Evolutionary conservation across 345 rosid species (phyloP).

Genomic region (Rhodomyrtus tomentosa): DNA sequence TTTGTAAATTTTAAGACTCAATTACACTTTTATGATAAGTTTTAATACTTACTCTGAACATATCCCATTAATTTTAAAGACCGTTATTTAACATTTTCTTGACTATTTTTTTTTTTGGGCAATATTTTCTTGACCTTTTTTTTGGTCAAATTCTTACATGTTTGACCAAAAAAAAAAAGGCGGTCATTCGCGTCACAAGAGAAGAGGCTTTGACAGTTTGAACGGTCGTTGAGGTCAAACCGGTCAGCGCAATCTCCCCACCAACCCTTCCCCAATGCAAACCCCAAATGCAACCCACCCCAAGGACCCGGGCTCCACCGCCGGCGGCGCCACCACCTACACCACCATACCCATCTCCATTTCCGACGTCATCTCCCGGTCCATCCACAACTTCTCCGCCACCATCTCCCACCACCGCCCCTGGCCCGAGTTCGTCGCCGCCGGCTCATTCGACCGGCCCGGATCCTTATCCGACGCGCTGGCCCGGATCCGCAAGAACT

Average conservation of each 20-base stretch:
- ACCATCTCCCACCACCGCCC: conserved; percentile 36
- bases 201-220: not conserved
- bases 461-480: conserved; percentile 7
- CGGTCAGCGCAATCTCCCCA: not conserved
- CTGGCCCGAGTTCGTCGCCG: conserved; percentile 36
- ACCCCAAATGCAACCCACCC: not conserved
- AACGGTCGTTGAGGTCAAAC: conserved; percentile 1
- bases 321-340: conserved; percentile 18
- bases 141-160: not conserved
- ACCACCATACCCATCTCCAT: conserved; percentile 41
- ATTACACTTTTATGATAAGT: too few species aligned
- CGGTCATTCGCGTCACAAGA: not conserved
- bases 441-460: conserved; percentile 14
- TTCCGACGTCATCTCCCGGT: conserved; percentile 33
- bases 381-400: conserved; percentile 28
- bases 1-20: too few species aligned
- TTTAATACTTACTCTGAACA: too few species aligned
- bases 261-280: not conserved
- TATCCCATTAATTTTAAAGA: too few species aligned
- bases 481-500: conserved; percentile 13
- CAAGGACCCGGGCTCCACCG: not conserved
- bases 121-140: not conserved
- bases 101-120: too few species aligned
- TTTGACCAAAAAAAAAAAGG: not conserved
- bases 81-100: not conserved